These are phyloP conservation scores for Penicillium verhagenii DNA, from an alignment of 495 filamentous ascomycete genomes.

Conservation along the genomic window DNA sequence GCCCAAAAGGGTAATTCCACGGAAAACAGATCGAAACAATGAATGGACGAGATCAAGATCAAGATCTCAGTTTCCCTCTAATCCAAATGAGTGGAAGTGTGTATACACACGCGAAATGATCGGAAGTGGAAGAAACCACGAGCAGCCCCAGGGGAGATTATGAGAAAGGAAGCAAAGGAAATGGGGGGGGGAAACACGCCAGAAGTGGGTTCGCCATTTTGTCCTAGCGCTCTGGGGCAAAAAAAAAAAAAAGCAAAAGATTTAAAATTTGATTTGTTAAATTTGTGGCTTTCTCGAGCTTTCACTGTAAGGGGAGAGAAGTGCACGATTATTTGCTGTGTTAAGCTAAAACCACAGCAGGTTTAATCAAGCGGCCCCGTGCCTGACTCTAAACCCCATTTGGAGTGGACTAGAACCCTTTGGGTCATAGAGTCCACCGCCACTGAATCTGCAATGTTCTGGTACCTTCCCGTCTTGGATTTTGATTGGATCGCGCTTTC, in stretches of 20 bases:
- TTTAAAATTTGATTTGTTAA: neutral
- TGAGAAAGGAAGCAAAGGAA: slow-evolving; percentile 4
- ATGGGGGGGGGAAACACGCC: slow-evolving; percentile 16
- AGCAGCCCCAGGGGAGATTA: neutral
- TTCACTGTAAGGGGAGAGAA: neutral
- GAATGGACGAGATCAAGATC: slow-evolving; percentile 21
- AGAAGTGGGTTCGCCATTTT: slow-evolving; percentile 10
- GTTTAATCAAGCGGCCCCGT: slow-evolving; percentile 12
- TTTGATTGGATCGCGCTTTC: neutral
- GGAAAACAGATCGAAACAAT: neutral
- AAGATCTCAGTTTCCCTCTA: slow-evolving; percentile 9
- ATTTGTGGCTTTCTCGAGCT: neutral
- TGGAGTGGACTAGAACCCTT: too few species aligned
- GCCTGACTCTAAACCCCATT: slow-evolving; percentile 12
- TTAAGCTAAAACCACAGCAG: neutral
- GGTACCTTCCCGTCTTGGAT: too few species aligned
- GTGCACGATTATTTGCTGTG: neutral
- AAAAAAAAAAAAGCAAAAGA: neutral
- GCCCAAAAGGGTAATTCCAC: neutral
- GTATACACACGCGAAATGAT: slow-evolving; percentile 29
- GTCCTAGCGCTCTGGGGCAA: slow-evolving; percentile 9
- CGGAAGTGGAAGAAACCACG: slow-evolving; percentile 6
- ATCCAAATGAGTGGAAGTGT: slow-evolving; percentile 40
- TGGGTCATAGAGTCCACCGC: too few species aligned
- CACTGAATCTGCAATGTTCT: neutral